A percentile compares a stretch with the other conserved stretches of the same genome.
phyloP scores from a whole-genome alignment of 768 basidiomycete species.

The Auricularia sp. region DNA sequence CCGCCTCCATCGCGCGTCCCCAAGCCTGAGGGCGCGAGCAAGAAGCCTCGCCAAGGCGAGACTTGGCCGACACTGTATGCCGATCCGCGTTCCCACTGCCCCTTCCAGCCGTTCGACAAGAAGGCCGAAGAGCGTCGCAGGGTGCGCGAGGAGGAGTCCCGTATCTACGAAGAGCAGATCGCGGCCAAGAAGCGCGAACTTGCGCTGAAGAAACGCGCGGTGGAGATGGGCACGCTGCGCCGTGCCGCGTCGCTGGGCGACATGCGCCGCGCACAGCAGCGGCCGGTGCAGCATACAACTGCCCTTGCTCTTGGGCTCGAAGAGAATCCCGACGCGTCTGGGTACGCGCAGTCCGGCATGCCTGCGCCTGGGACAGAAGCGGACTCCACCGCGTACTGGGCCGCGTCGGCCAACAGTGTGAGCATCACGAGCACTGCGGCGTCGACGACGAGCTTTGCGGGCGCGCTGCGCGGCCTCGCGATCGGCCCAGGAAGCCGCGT shows the following conservation, averaged over 20 bases:
- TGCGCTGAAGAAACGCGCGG: background rate
- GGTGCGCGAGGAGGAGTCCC: slow-evolving; percentile 21
- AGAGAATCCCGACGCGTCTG: slow-evolving; percentile 40
- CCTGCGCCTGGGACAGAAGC: slow-evolving; percentile 22
- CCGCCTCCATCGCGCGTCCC: slow-evolving; percentile 18
- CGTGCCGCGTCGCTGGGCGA: slow-evolving; percentile 70
- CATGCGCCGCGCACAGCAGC: slow-evolving; percentile 42
- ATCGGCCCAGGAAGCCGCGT: slow-evolving; percentile 21
- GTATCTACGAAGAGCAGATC: slow-evolving; percentile 18
- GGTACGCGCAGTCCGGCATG: slow-evolving; percentile 11
- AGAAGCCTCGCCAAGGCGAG: slow-evolving; percentile 19
- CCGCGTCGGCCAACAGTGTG: slow-evolving; percentile 94
- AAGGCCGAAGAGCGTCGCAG: slow-evolving; percentile 42
- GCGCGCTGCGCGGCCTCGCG: slow-evolving; percentile 8
- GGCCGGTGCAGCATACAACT: slow-evolving; percentile 31
- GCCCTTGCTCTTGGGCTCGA: slow-evolving; percentile 36
- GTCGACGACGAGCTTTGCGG: slow-evolving; percentile 60
- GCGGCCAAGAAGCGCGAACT: background rate
- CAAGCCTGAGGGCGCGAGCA: slow-evolving; percentile 29
- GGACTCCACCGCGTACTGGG: slow-evolving; percentile 41
- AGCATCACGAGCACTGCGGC: slow-evolving; percentile 84
- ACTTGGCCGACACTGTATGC: slow-evolving; percentile 82
- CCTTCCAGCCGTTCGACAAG: slow-evolving; percentile 68
- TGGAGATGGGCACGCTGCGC: slow-evolving; percentile 43
- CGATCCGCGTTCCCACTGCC: slow-evolving; percentile 61